phyloP scores from a whole-genome alignment of 2,329 filamentous ascomycete species.

The Aotearoamyces nothofagi region DNA sequence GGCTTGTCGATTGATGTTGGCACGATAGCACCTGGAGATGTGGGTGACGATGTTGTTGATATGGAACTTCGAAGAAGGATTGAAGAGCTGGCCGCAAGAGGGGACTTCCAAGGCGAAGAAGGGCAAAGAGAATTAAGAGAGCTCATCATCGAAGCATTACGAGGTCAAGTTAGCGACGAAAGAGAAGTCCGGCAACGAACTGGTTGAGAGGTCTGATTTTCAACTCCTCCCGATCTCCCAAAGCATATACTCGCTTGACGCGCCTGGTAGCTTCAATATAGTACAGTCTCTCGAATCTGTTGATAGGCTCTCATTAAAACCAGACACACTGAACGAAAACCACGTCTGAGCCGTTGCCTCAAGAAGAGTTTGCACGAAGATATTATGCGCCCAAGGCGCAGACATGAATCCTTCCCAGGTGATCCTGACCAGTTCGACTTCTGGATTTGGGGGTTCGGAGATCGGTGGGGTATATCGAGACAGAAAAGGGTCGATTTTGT shows the following conservation, averaged over 20 bases:
- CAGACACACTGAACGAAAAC: constrained; percentile 38
- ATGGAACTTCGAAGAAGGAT: constrained; percentile 75
- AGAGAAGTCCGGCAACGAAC: constrained; percentile 49
- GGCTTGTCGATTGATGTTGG: constrained; percentile 68
- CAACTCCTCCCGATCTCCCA: constrained; percentile 33
- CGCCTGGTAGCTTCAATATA: constrained; percentile 33
- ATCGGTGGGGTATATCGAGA: constrained; percentile 47
- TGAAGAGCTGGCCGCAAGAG: constrained; percentile 70
- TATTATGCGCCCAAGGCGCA: constrained; percentile 32
- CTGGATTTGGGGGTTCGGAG: constrained; percentile 8
- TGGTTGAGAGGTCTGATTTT: constrained; percentile 25
- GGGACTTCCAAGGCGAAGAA: constrained; percentile 69
- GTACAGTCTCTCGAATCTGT: constrained; percentile 33
- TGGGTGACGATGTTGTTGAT: constrained; percentile 52
- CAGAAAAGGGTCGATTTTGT: constrained; percentile 52
- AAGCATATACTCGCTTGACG: constrained; percentile 37
- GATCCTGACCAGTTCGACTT: constrained; percentile 28
- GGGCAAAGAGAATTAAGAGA: constrained; percentile 67
- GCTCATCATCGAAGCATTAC: constrained; percentile 67
- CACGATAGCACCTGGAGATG: constrained; percentile 51
- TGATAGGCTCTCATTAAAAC: constrained; percentile 30
- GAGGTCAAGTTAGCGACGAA: constrained; percentile 48
- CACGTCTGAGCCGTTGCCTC: constrained; percentile 30
- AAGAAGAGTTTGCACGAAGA: constrained; percentile 30
- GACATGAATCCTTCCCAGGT: constrained; percentile 45